Percentiles rank a stretch among this genome's conserved stretches.
phyloP scores from a whole-genome alignment of 2,329 filamentous ascomycete genomes.

The Byssochlamys sp. region DNA sequence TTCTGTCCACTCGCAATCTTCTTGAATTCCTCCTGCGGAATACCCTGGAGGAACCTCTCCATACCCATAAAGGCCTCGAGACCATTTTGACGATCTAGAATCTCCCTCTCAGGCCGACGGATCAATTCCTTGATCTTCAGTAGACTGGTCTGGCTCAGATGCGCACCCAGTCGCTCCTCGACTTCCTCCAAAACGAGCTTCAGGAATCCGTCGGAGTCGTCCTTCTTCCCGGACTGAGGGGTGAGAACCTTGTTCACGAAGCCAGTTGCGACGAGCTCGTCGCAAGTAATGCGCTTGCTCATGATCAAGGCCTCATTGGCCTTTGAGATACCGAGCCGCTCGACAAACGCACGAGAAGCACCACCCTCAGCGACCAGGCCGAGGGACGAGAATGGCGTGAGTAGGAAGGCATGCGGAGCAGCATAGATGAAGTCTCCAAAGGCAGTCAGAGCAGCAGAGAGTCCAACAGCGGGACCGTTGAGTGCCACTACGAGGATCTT shows the following conservation, averaged over 20 bases:
- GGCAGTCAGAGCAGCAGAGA: constrained; percentile 71
- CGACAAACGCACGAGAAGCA: constrained; percentile 66
- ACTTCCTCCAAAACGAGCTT: constrained; percentile 67
- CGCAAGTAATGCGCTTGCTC: constrained; percentile 64
- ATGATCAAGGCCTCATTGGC: constrained; percentile 91
- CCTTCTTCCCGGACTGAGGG: constrained; percentile 44
- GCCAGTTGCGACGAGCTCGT: constrained; percentile 64
- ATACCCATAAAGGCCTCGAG: constrained; percentile 78
- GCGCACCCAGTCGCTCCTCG: constrained; percentile 66
- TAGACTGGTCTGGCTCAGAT: constrained; percentile 71
- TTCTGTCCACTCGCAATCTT: constrained; percentile 81
- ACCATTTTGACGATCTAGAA: constrained; percentile 67
- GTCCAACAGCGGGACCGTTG: constrained; percentile 82
- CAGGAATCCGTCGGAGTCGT: constrained; percentile 60
- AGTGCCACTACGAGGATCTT: constrained; percentile 87
- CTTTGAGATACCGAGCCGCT: constrained; percentile 66
- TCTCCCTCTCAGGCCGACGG: constrained; percentile 59
- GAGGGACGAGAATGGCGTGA: constrained; percentile 83
- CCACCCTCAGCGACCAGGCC: constrained; percentile 81
- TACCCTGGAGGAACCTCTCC: constrained; percentile 66
- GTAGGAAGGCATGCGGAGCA: constrained; percentile 68
- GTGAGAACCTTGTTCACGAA: constrained; percentile 79
- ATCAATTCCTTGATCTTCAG: constrained; percentile 78
- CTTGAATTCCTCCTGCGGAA: constrained; percentile 80
- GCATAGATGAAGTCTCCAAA: constrained; percentile 90